A percentile compares a stretch with the other conserved stretches of the same genome.
Evolutionary conservation across 176 grass and related monocot genomes (phyloP).

Genomic region (Ananas comosus): DNA sequence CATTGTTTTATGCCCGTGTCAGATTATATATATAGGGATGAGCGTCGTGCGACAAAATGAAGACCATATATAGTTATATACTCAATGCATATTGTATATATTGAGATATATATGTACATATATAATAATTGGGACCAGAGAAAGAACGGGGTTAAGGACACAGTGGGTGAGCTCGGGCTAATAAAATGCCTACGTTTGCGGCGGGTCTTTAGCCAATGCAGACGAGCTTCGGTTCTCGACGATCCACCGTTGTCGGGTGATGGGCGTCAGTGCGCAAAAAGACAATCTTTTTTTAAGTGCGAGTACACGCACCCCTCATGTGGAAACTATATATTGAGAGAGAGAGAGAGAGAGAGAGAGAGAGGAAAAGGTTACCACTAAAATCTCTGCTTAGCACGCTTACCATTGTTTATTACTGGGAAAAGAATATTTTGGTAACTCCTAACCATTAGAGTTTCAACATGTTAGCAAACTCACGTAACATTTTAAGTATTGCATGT

Average conservation of each 20-base stretch:
- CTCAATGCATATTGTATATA: neutral
- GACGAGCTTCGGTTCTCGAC: neutral
- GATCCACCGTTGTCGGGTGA: neutral
- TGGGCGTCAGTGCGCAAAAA: neutral
- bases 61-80: neutral
- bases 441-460: no score
- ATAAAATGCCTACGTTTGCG: slow-evolving; percentile 23
- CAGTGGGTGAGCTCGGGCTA: neutral
- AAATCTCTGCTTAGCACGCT: no score
- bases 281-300: neutral
- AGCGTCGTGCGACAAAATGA: neutral
- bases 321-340: slow-evolving; percentile 2
- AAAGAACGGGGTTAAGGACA: neutral
- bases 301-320: neutral
- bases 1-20: slow-evolving; percentile 3
- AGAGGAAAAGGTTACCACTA: no score
- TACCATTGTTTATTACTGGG: no score
- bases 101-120: neutral
- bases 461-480: no score
- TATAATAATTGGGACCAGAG: neutral
- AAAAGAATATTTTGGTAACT: no score
- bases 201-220: slow-evolving; percentile 17
- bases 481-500: no score
- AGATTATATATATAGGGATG: slow-evolving; percentile 4
- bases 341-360: neutral